Evolutionary conservation across 192 early-diverging fungal genomes (phyloP).

Genomic region (Coemansia sp.): DNA sequence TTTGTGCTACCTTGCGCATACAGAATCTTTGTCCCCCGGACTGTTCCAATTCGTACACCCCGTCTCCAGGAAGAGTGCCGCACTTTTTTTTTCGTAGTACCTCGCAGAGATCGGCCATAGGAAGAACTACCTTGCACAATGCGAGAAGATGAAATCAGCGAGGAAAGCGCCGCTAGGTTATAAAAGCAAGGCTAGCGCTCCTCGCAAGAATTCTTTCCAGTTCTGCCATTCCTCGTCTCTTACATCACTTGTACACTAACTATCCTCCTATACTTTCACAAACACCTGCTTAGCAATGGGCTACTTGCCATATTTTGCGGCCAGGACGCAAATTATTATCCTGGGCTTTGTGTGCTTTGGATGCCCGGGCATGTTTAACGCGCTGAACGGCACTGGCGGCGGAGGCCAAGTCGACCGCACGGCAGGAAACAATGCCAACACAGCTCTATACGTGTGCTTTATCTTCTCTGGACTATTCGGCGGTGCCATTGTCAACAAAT

Average conservation of each 20-base stretch:
- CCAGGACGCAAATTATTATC: slow-evolving; percentile 68
- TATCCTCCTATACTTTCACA: neutral
- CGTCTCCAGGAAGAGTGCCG: neutral
- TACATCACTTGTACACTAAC: neutral
- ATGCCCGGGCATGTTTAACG: slow-evolving; percentile 81
- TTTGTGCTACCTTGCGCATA: neutral
- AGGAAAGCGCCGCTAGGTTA: neutral
- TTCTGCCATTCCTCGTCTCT: neutral
- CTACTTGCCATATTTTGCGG: slow-evolving; percentile 55
- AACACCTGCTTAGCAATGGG: neutral
- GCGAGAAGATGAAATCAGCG: neutral
- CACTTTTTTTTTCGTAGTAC: neutral
- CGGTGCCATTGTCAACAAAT: slow-evolving; percentile 69
- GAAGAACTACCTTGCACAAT: neutral
- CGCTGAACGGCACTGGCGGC: slow-evolving; percentile 66
- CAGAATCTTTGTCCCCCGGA: neutral
- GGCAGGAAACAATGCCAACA: slow-evolving; percentile 72
- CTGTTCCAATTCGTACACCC: neutral
- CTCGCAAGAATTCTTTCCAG: neutral
- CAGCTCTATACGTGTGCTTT: slow-evolving; percentile 77
- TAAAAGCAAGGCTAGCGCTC: neutral
- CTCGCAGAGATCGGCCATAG: neutral
- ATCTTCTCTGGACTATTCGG: slow-evolving; percentile 75
- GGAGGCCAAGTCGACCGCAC: slow-evolving; percentile 67
- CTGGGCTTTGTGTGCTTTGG: slow-evolving; percentile 75